These are phyloP conservation scores for Lipomyces mesembrius DNA, from an alignment of 805 yeast genomes.

Conservation along the genomic window DNA sequence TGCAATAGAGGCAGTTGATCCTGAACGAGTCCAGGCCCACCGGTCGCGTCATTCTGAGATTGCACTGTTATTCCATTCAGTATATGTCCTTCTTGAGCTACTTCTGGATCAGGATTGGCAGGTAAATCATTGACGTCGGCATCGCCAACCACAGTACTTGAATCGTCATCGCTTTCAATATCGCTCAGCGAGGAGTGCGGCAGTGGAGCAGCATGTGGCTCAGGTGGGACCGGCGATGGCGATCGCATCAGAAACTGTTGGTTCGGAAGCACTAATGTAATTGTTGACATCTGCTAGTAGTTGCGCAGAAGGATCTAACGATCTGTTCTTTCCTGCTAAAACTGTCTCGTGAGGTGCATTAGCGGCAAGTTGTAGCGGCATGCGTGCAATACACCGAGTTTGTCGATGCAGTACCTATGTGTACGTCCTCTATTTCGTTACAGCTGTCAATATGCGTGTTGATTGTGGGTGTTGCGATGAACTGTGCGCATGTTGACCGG, in stretches of 20 bases:
- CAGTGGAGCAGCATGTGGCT: constrained; percentile 4
- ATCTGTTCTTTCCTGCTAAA: not conserved
- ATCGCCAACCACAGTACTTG: constrained; percentile 12
- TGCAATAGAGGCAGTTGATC: not conserved
- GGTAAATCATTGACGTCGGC: not conserved
- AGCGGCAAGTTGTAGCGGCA: not conserved
- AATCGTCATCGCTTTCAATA: constrained; percentile 1
- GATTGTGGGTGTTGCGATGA: not conserved
- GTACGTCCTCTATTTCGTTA: not conserved
- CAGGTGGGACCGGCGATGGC: constrained; percentile 6
- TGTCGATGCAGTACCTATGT: not conserved
- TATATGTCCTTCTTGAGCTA: not conserved
- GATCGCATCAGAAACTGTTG: constrained; percentile 6
- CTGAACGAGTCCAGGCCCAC: not conserved
- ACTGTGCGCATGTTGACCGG: not conserved
- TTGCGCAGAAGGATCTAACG: not conserved
- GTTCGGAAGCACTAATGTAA: constrained; percentile 1
- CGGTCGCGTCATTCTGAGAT: not conserved
- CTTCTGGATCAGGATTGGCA: not conserved
- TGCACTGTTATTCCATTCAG: not conserved
- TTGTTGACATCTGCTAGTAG: constrained; percentile 1
- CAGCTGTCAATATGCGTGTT: not conserved
- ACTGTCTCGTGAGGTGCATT: constrained; percentile 4
- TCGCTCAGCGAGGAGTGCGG: not conserved
- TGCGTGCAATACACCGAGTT: not conserved